Evolutionary conservation across 352 stramenopile genomes (phyloP).

Genomic region (Phytopythium cucurbitacearum): DNA sequence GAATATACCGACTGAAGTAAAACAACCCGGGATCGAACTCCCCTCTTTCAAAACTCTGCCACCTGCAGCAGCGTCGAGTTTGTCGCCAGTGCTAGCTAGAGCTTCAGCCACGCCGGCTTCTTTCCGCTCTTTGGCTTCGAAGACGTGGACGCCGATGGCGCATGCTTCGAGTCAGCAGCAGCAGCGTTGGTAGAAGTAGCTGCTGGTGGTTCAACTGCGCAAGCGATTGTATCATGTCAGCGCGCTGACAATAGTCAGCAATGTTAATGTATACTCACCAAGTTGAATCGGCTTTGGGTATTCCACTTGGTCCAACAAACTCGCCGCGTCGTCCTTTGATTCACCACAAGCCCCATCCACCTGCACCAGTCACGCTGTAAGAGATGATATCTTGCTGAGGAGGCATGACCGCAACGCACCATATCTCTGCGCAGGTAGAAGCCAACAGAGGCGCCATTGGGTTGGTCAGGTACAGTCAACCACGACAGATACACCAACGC

Average conservation of each 20-base stretch:
- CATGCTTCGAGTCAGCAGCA: slow-evolving; percentile 24
- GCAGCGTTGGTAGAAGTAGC: slow-evolving; percentile 11
- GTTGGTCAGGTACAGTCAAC: slow-evolving; percentile 22
- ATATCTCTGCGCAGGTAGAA: slow-evolving; percentile 63
- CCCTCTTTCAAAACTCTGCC: too few species aligned
- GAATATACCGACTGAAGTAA: slow-evolving; percentile 9
- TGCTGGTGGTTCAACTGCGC: slow-evolving; percentile 19
- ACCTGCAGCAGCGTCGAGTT: neutral
- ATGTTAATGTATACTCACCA: slow-evolving; percentile 16
- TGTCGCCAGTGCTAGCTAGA: slow-evolving; percentile 20
- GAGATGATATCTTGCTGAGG: neutral
- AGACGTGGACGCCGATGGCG: slow-evolving; percentile 9
- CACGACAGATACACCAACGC: slow-evolving; percentile 77
- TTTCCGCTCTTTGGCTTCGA: slow-evolving; percentile 37
- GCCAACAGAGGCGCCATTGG: slow-evolving; percentile 15
- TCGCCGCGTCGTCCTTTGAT: slow-evolving; percentile 28
- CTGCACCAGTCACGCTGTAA: slow-evolving; percentile 11
- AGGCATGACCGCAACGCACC: slow-evolving; percentile 19
- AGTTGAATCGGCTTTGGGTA: slow-evolving; percentile 50
- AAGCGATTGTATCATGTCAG: slow-evolving; percentile 8
- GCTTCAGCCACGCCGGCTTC: slow-evolving; percentile 75
- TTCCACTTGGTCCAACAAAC: slow-evolving; percentile 12
- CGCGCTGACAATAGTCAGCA: neutral
- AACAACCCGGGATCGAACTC: neutral
- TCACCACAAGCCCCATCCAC: slow-evolving; percentile 27